Percentiles rank a stretch among this genome's conserved stretches.
These are phyloP conservation scores for Candida cerambycidarum DNA, from an alignment of 805 yeast genomes.

Conservation along the genomic window DNA sequence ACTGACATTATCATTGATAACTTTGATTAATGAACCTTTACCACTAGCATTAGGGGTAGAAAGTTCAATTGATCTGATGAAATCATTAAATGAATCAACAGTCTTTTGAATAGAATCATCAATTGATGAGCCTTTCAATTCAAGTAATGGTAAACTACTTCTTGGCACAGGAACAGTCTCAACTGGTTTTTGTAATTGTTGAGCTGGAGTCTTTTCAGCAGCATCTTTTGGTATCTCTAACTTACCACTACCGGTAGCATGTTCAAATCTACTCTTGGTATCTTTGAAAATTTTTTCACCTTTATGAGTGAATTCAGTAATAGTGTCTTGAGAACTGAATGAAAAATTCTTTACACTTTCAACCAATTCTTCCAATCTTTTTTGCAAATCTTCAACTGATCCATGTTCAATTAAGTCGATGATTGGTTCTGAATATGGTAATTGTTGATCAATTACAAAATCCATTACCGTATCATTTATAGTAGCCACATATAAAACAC, in stretches of 20 bases:
- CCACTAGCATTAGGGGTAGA: constrained; percentile 22
- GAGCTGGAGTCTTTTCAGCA: constrained; percentile 32
- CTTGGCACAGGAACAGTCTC: constrained; percentile 32
- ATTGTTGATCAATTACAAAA: constrained; percentile 42
- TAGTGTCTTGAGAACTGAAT: constrained; percentile 29
- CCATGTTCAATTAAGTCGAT: constrained; percentile 39
- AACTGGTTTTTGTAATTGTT: constrained; percentile 43
- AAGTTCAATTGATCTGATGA: constrained; percentile 34
- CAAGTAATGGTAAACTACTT: constrained; percentile 34
- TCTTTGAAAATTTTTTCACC: constrained; percentile 36
- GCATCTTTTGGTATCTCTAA: constrained; percentile 11
- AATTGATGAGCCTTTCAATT: constrained; percentile 24
- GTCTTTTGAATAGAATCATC: constrained; percentile 37
- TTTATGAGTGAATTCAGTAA: constrained; percentile 31
- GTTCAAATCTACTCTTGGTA: constrained; percentile 32
- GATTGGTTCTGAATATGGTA: constrained; percentile 43
- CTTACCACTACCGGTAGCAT: constrained; percentile 1
- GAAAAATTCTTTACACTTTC: constrained; percentile 17
- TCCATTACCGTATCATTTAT: constrained; percentile 45
- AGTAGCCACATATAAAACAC: constrained; percentile 40
- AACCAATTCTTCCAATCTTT: constrained; percentile 18
- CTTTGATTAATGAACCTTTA: constrained; percentile 29
- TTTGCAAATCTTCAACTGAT: constrained; percentile 30
- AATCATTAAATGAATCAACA: constrained; percentile 38
- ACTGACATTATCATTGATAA: constrained; percentile 32